phyloP scores from a whole-genome alignment of 768 basidiomycete species.

The Lactarius sp. region DNA sequence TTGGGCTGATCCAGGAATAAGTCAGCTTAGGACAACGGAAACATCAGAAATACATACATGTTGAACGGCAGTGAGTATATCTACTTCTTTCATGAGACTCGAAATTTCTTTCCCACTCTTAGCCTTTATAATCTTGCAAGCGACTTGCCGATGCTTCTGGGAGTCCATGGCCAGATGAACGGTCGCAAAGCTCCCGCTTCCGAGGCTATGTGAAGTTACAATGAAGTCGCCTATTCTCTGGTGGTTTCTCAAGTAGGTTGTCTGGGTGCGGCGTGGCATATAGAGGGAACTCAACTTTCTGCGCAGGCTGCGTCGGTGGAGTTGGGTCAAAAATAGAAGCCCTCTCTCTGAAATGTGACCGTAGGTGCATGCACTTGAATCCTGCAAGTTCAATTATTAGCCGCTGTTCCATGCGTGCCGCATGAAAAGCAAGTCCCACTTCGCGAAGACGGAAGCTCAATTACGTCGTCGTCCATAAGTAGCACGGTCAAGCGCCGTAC shows the following conservation, averaged over 20 bases:
- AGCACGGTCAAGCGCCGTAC: conserved; percentile 65
- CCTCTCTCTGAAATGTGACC: conserved; percentile 50
- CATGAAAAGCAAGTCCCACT: conserved; percentile 35
- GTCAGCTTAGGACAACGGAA: neutral
- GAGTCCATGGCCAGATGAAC: conserved; percentile 75
- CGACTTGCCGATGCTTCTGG: conserved; percentile 61
- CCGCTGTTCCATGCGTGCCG: neutral
- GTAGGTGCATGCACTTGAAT: conserved; percentile 61
- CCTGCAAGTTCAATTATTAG: conserved; percentile 35
- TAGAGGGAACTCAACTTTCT: conserved; percentile 43
- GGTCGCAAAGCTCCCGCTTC: conserved; percentile 76
- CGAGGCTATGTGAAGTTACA: conserved; percentile 76
- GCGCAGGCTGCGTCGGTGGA: conserved; percentile 47
- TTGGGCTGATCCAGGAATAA: conserved; percentile 50
- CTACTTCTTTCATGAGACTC: conserved; percentile 73
- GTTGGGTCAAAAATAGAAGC: conserved; percentile 56
- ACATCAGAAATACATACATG: conserved; percentile 46
- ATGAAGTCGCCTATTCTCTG: conserved; percentile 63
- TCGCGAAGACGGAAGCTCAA: conserved; percentile 64
- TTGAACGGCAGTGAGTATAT: conserved; percentile 61
- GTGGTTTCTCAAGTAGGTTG: neutral
- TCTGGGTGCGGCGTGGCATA: neutral
- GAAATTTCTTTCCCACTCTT: conserved; percentile 54
- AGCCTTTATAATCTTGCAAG: conserved; percentile 75
- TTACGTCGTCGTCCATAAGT: conserved; percentile 69